A percentile compares a stretch with the other conserved stretches of the same genome.
Conservation (phyloP, 2,329 filamentous ascomycete genomes). For the Penicillium sp. region DNA sequence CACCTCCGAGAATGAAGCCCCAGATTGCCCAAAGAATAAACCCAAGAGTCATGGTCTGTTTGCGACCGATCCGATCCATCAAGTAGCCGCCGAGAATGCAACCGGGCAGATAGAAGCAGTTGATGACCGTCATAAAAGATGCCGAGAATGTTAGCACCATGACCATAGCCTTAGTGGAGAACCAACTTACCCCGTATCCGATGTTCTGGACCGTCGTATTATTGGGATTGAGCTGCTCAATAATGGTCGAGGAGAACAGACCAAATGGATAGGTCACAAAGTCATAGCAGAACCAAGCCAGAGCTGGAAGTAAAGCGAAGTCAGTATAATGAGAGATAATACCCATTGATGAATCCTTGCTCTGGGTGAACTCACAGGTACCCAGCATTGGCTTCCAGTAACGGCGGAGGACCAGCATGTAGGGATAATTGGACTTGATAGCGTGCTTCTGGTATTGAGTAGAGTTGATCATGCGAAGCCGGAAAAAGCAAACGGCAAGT, state of each 20-base stretch:
- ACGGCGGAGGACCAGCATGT: constrained; percentile 50
- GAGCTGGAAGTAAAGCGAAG: constrained; percentile 21
- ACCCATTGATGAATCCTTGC: too few relatives aligned
- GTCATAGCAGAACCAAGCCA: constrained; percentile 58
- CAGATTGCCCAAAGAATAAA: constrained; percentile 50
- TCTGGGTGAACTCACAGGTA: constrained; percentile 30
- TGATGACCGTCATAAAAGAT: constrained; percentile 47
- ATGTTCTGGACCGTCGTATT: constrained; percentile 44
- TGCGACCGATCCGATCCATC: constrained; percentile 53
- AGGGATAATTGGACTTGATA: constrained; percentile 51
- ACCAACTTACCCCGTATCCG: constrained; percentile 25
- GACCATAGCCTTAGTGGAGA: constrained; percentile 13
- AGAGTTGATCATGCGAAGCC: constrained; percentile 55
- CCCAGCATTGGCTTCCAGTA: constrained; percentile 56
- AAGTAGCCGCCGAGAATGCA: constrained; percentile 52
- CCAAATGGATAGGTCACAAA: constrained; percentile 59
- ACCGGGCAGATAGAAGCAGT: constrained; percentile 55
- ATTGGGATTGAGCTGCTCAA: constrained; percentile 45
- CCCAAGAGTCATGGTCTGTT: constrained; percentile 55
- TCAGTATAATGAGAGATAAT: background rate
- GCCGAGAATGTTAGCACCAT: constrained; percentile 18
- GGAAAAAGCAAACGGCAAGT: constrained; percentile 55
- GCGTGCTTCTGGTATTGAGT: constrained; percentile 53
- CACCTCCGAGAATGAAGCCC: constrained; percentile 55
- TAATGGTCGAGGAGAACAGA: constrained; percentile 58